Conservation (phyloP, 345 rosid species). For the Eucalyptus cladocalyx region DNA sequence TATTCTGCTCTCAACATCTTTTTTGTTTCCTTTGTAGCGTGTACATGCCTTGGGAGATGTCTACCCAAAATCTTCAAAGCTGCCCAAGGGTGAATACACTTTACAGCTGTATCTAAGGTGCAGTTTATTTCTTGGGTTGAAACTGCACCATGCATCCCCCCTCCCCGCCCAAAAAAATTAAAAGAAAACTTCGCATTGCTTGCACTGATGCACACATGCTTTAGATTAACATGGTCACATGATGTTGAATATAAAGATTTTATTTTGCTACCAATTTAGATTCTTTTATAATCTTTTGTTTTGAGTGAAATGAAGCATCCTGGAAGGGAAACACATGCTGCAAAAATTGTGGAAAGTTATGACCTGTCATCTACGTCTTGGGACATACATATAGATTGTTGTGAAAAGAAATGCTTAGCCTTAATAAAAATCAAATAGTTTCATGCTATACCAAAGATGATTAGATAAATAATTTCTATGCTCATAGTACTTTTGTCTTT, state of each 20-base stretch:
- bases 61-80: slow-evolving; percentile 70
- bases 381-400: neutral
- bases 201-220: neutral
- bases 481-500: slow-evolving; percentile 8
- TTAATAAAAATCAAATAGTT: neutral
- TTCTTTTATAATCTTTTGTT: neutral
- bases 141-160: neutral
- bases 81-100: slow-evolving; percentile 90
- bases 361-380: neutral
- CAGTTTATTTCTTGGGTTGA: neutral
- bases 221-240: neutral
- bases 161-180: neutral
- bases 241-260: neutral
- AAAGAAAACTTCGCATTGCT: neutral
- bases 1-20: neutral
- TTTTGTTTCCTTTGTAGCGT: slow-evolving; percentile 31
- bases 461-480: neutral
- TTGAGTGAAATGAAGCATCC: neutral
- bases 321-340: neutral
- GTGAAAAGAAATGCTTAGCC: neutral
- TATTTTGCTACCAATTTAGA: neutral
- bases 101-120: slow-evolving; percentile 77
- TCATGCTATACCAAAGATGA: neutral
- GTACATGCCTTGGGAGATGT: slow-evolving; percentile 81
- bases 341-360: neutral